Percentiles rank a stretch among this genome's conserved stretches.
phyloP scores from a whole-genome alignment of 2,329 filamentous ascomycete genomes.

The Neodidymelliopsis sp. region DNA sequence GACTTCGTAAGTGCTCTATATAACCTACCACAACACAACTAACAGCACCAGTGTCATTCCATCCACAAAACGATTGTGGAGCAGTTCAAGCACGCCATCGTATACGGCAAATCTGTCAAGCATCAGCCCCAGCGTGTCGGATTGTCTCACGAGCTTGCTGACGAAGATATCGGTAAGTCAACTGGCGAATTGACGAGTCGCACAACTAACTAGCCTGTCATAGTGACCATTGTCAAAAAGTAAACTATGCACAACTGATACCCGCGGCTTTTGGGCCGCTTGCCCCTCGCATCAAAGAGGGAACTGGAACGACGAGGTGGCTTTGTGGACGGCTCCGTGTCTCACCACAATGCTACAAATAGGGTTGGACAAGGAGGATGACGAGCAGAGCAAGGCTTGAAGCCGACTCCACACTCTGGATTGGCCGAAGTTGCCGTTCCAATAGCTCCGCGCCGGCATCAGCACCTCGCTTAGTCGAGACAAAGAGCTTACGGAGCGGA shows the following conservation, averaged over 20 bases:
- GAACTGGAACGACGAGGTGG: conserved; percentile 35
- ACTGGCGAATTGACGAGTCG: no score
- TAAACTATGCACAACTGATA: conserved; percentile 37
- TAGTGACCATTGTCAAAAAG: conserved; percentile 54
- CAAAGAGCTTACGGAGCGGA: conserved; percentile 44
- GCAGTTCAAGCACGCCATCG: conserved; percentile 92
- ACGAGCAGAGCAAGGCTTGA: conserved; percentile 40
- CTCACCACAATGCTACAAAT: conserved; percentile 40
- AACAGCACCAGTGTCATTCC: conserved; percentile 78
- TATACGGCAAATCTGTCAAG: conserved; percentile 98
- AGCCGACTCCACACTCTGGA: conserved; percentile 39
- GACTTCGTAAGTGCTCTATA: conserved; percentile 78
- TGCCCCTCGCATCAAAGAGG: conserved; percentile 27
- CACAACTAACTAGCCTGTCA: no score
- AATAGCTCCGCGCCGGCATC: conserved; percentile 44
- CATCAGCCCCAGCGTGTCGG: conserved; percentile 98
- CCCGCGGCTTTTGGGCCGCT: conserved; percentile 28
- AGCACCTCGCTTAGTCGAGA: conserved; percentile 42
- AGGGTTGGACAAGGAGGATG: conserved; percentile 39
- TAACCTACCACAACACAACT: conserved; percentile 38
- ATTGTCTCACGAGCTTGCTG: conserved; percentile 85
- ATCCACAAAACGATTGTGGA: conserved; percentile 97
- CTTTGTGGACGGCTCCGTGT: conserved; percentile 42
- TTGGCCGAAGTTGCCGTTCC: conserved; percentile 42
- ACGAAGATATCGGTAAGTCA: conserved; percentile 91